phyloP scores from a whole-genome alignment of 495 filamentous ascomycete species.

The Pyrenula massariospora region DNA sequence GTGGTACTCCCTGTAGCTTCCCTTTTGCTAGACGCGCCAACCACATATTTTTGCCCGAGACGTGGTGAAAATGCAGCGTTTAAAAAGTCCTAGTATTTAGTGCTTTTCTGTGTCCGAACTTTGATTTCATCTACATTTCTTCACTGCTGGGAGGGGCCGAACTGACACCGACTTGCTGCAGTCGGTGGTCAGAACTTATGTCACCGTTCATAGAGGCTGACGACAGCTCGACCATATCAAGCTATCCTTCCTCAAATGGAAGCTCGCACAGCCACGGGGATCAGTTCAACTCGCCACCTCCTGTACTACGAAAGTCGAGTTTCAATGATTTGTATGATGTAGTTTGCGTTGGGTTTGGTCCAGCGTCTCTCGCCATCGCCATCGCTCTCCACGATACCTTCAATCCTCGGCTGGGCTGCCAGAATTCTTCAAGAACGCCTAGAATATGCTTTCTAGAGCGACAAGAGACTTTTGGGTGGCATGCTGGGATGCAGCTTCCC shows the following conservation, averaged over 20 bases:
- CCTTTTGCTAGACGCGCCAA: too few relatives aligned
- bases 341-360: constrained; percentile 86
- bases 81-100: too few relatives aligned
- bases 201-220: not conserved
- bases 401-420: constrained; percentile 18
- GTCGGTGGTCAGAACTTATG: too few relatives aligned
- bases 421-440: constrained; percentile 27
- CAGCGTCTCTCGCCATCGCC: constrained; percentile 85
- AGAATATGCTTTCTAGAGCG: constrained; percentile 79
- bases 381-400: constrained; percentile 72
- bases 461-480: constrained; percentile 78
- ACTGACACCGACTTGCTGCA: too few relatives aligned
- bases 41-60: too few relatives aligned
- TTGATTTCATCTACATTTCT: too few relatives aligned
- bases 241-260: not conserved
- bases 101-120: too few relatives aligned
- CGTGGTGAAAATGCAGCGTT: too few relatives aligned
- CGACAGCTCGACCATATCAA: not conserved
- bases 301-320: constrained; percentile 5
- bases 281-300: not conserved
- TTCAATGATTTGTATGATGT: constrained; percentile 60
- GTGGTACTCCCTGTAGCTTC: too few relatives aligned
- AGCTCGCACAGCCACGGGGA: not conserved
- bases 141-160: too few relatives aligned
- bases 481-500: constrained; percentile 87